Base-by-base conservation (phyloP, 805 yeast species). In the Saccharomycopsis microspora region DNA sequence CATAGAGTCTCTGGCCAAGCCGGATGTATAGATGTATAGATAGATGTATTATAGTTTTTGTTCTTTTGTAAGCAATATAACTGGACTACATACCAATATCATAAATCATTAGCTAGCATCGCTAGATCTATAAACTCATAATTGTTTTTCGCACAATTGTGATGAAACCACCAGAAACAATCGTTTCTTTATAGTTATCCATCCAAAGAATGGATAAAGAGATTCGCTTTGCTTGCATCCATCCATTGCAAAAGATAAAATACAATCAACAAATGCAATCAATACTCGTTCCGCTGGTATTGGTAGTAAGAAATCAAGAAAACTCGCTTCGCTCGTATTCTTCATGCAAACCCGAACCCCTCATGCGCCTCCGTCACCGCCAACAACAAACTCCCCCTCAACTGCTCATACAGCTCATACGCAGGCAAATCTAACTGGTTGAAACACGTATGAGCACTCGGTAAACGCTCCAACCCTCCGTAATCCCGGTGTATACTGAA, bases 391-490 rank as follows among this genome's bases (percentile, higher is more conserved):
- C 93, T 79, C 2, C 86, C 83, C 53, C 97, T 75, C 46, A 93
- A 70, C 27, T 85, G 80, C 48, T 87, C 96, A 61, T 90, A 93
- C 5, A 84, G 77, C 46, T 83, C 95, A 64, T 93, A 93, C 29
- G 87, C 93, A 0, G 99, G 99, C 46, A 93, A 67, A 61, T 87
- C 95, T 50, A 93, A 72, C 65, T 90, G 97, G 65, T 93, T 93
- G 70, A 89, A 90, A 64, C 99, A 93, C 3, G 97, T 93, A 61
- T 93, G 98, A 0, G 97, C 86, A 0, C 95, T 81, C 1, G 99
- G 99, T 50, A 93, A 71, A 53, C 97, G 75, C 48, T 86, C 94
- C 5, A 80, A 76, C 7, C 83, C 66, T 1, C 95, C 95, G 63
- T 84, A 88, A 57, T 86, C 96, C 49, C 94, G 74, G 60, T 87